Evolutionary conservation across 2,329 filamentous ascomycete genomes (phyloP).

Genomic region (Cadophora luteo-olivacea): DNA sequence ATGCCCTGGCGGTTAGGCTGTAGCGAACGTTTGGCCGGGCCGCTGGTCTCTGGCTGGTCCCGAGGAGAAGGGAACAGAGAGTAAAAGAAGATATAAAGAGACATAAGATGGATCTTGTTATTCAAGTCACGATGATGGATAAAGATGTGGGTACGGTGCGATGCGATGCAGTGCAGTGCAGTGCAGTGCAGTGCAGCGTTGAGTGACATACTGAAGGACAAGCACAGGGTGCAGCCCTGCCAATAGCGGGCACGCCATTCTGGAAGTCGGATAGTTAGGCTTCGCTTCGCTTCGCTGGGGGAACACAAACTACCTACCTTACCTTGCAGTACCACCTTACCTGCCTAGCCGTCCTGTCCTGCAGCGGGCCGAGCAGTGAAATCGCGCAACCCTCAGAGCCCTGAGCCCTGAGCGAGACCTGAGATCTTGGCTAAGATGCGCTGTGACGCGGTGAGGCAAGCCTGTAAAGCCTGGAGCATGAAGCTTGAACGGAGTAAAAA

Average conservation of each 20-base stretch:
- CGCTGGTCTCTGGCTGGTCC: not conserved
- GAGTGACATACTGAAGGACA: not conserved
- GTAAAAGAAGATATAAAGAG: not conserved
- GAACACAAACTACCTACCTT: slow-evolving; percentile 27
- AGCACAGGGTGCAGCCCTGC: not conserved
- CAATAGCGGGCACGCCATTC: not conserved
- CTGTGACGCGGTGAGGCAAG: not conserved
- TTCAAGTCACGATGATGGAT: slow-evolving; percentile 5
- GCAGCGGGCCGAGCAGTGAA: slow-evolving; percentile 42
- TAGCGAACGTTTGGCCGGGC: not conserved
- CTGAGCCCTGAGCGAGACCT: not conserved
- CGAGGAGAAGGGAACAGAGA: not conserved
- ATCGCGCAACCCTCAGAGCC: slow-evolving; percentile 22
- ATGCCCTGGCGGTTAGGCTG: slow-evolving; percentile 4
- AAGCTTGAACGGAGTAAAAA: not conserved
- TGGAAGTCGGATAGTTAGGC: not conserved
- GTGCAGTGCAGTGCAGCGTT: not conserved
- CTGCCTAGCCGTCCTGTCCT: slow-evolving; percentile 25
- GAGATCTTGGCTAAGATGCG: not conserved
- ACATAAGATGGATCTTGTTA: no score
- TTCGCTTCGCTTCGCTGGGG: not conserved
- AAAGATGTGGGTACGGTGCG: not conserved
- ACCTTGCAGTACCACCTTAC: no score
- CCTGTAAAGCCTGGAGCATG: not conserved
- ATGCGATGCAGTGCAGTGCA: not conserved